phyloP scores from a whole-genome alignment of 305 asterid species.

The Fraxinus nigra region DNA sequence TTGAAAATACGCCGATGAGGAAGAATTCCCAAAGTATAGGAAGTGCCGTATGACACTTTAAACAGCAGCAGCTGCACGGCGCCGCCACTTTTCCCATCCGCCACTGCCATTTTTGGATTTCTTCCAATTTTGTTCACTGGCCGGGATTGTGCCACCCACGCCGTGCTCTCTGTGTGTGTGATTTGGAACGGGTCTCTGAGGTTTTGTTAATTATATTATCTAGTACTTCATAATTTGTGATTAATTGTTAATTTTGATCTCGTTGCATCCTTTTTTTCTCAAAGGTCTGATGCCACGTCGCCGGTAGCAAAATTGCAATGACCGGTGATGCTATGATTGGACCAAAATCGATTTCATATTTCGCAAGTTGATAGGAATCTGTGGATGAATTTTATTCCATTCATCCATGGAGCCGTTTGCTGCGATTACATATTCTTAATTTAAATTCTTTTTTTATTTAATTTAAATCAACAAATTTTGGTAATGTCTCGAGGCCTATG shows the following conservation, averaged over 20 bases:
- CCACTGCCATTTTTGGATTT: constrained; percentile 22
- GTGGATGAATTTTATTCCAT: constrained; percentile 32
- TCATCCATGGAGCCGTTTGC: constrained; percentile 50
- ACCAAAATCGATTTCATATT: constrained; percentile 31
- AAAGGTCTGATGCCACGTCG: constrained; percentile 71
- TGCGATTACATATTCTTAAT: constrained; percentile 40
- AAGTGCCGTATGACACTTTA: constrained; percentile 97
- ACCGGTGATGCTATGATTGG: constrained; percentile 57
- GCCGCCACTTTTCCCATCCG: constrained; percentile 34
- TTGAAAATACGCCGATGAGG: constrained; percentile 54
- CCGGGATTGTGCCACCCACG: constrained; percentile 29
- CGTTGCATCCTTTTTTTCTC: neutral
- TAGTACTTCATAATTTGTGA: neutral
- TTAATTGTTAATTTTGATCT: neutral
- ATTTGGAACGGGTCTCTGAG: constrained; percentile 90
- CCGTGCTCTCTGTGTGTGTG: constrained; percentile 45
- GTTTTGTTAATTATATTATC: constrained; percentile 15
- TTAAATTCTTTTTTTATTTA: neutral
- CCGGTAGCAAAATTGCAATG: constrained; percentile 50
- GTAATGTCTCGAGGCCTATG: constrained; percentile 28
- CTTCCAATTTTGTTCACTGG: constrained; percentile 24
- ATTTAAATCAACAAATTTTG: neutral
- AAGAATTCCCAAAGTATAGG: constrained; percentile 90
- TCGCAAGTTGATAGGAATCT: constrained; percentile 73
- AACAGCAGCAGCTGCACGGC: constrained; percentile 38